A percentile compares a stretch with the other conserved stretches of the same genome.
phyloP scores from a whole-genome alignment of 805 yeast species.

The Metschnikowia lachancei region DNA sequence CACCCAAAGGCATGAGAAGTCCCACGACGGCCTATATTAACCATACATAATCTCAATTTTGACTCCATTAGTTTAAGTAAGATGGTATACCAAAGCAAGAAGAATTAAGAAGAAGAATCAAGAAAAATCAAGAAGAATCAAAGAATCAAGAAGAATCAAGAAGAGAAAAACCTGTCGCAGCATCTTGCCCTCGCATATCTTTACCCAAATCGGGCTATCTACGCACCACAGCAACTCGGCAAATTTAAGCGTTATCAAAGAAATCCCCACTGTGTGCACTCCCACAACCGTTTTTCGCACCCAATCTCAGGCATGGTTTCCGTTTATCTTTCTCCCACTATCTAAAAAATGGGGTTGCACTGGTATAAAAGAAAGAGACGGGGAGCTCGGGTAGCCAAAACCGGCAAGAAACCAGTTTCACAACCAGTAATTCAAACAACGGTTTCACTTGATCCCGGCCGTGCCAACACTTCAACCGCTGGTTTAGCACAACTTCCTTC shows the following conservation, averaged over 20 bases:
- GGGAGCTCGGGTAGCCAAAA: background rate
- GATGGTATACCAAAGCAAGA: too few species aligned
- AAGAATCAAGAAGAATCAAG: too few species aligned
- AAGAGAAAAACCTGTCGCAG: too few species aligned
- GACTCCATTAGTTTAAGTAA: too few species aligned
- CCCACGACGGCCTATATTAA: too few species aligned
- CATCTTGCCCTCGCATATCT: conserved; percentile 3
- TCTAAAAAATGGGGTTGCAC: background rate
- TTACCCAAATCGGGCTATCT: background rate
- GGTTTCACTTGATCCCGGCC: too few species aligned
- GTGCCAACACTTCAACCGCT: too few species aligned
- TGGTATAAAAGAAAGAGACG: conserved; percentile 7
- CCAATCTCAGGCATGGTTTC: conserved; percentile 12
- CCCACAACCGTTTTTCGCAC: conserved; percentile 13
- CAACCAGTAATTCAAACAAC: background rate
- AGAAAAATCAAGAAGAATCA: too few species aligned
- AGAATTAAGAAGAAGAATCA: too few species aligned
- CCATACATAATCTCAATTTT: too few species aligned
- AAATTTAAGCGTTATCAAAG: background rate
- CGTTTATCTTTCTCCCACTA: conserved; percentile 2
- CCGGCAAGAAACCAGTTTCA: background rate
- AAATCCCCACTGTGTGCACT: background rate
- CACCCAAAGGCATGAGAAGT: too few species aligned
- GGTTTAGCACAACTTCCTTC: background rate
- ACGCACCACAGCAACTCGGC: background rate